These are phyloP conservation scores for Pichia cabralensis DNA, from an alignment of 805 yeast genomes.

Conservation along the genomic window DNA sequence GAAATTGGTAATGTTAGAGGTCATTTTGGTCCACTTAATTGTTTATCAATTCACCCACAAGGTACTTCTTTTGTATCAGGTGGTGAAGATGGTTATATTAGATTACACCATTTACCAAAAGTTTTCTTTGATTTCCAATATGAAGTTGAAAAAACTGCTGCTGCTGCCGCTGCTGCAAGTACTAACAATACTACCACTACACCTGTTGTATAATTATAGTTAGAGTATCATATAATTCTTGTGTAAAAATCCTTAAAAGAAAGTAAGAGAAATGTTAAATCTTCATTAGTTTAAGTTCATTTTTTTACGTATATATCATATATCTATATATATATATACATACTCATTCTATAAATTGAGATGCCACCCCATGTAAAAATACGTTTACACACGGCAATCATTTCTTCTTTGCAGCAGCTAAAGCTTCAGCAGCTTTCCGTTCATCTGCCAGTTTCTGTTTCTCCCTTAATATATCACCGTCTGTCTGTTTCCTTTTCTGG, in stretches of 20 bases:
- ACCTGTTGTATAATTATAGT: too few relatives aligned
- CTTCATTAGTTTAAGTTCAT: too few relatives aligned
- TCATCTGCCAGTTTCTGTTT: slow-evolving; percentile 77
- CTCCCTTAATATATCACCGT: slow-evolving; percentile 82
- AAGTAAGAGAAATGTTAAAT: too few relatives aligned
- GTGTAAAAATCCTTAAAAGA: too few relatives aligned
- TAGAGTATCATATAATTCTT: too few relatives aligned
- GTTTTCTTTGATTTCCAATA: slow-evolving; percentile 87
- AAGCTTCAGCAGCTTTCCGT: slow-evolving; percentile 22
- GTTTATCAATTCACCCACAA: slow-evolving; percentile 87
- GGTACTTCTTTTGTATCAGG: slow-evolving; percentile 94
- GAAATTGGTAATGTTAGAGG: slow-evolving; percentile 97
- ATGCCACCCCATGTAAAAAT: too few relatives aligned
- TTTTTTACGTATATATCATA: too few relatives aligned
- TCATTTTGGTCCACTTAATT: slow-evolving; percentile 97
- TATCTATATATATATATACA: too few relatives aligned
- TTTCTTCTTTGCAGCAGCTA: slow-evolving; percentile 13
- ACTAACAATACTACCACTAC: too few relatives aligned
- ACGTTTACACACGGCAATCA: neutral
- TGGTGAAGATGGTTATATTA: slow-evolving; percentile 96
- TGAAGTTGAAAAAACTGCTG: slow-evolving; percentile 81
- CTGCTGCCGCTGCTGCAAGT: slow-evolving; percentile 21
- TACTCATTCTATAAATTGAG: too few relatives aligned
- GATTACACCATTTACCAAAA: slow-evolving; percentile 90
- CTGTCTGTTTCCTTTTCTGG: slow-evolving; percentile 71